Evolutionary conservation across 140 eudicot genomes (phyloP).

Genomic region (Erigeron philadelphicus): DNA sequence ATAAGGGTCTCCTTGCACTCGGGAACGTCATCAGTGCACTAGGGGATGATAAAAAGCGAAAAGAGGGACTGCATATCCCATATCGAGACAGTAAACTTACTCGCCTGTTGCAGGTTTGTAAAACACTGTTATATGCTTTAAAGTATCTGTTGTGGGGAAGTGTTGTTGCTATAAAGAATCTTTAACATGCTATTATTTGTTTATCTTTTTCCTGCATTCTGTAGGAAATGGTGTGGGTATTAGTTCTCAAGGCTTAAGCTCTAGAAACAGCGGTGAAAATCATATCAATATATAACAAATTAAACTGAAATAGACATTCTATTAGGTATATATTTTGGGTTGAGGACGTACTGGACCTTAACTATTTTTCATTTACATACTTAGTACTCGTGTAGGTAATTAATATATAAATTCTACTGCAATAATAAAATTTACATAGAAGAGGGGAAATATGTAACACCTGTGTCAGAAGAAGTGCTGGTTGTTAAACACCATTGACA

Average conservation of each 20-base stretch:
- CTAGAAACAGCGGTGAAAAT: background rate
- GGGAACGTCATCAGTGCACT: constrained; percentile 97
- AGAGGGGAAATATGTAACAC: no score
- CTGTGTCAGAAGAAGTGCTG: no score
- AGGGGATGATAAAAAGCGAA: constrained; percentile 92
- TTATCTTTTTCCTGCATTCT: background rate
- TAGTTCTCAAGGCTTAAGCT: constrained; percentile 10
- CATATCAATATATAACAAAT: no score
- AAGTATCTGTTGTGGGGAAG: background rate
- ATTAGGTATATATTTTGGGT: no score
- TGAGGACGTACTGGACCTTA: no score
- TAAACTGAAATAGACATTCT: no score
- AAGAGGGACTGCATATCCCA: constrained; percentile 91
- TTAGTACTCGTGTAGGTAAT: no score
- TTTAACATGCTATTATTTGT: constrained; percentile 1
- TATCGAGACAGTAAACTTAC: constrained; percentile 98
- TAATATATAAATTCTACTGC: no score
- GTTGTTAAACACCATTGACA: no score
- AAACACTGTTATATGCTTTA: background rate
- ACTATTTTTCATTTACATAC: no score
- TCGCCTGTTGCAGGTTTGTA: constrained; percentile 81
- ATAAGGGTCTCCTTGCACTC: constrained; percentile 97
- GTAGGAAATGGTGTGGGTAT: constrained; percentile 13
- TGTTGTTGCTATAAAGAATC: constrained; percentile 1
- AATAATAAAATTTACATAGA: no score